These are phyloP conservation scores for Chrysanthemum lavandulifolium DNA, from an alignment of 129 eudicot species.

Conservation along the genomic window DNA sequence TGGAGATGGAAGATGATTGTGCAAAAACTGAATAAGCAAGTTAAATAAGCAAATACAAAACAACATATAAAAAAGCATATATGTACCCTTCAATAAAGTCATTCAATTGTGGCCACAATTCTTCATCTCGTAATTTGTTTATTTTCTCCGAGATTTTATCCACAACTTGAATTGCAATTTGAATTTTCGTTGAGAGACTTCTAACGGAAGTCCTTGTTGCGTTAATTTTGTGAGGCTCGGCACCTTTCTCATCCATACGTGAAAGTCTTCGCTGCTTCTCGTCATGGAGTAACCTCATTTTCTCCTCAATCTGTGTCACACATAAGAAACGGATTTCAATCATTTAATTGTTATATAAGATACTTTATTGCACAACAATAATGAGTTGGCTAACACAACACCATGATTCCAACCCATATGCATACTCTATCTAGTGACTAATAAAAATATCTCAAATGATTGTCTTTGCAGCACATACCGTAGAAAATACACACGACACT, in stretches of 20 bases:
- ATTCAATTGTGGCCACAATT: slow-evolving; percentile 86
- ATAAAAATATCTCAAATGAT: not conserved
- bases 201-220: slow-evolving; percentile 61
- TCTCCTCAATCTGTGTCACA: slow-evolving; percentile 77
- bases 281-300: slow-evolving; percentile 83
- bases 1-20: not conserved
- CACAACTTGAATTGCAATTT: slow-evolving; percentile 83
- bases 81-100: slow-evolving; percentile 87
- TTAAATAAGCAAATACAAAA: not conserved
- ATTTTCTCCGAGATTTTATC: slow-evolving; percentile 91
- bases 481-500: not conserved
- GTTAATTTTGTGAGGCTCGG: slow-evolving; percentile 84
- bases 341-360: not conserved
- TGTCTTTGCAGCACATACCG: not conserved
- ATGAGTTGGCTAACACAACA: not conserved
- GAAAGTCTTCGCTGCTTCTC: slow-evolving; percentile 60
- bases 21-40: not conserved
- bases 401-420: not conserved
- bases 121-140: slow-evolving; percentile 75
- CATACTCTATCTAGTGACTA: not conserved
- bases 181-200: slow-evolving; percentile 81
- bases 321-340: not conserved
- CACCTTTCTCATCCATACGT: slow-evolving; percentile 78
- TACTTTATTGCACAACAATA: no score
- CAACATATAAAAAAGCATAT: not conserved